Percentiles rank a stretch among this genome's conserved stretches.
These are phyloP conservation scores for Dryadomyces quercivorus DNA, from an alignment of 2,329 filamentous ascomycete genomes.

Conservation along the genomic window DNA sequence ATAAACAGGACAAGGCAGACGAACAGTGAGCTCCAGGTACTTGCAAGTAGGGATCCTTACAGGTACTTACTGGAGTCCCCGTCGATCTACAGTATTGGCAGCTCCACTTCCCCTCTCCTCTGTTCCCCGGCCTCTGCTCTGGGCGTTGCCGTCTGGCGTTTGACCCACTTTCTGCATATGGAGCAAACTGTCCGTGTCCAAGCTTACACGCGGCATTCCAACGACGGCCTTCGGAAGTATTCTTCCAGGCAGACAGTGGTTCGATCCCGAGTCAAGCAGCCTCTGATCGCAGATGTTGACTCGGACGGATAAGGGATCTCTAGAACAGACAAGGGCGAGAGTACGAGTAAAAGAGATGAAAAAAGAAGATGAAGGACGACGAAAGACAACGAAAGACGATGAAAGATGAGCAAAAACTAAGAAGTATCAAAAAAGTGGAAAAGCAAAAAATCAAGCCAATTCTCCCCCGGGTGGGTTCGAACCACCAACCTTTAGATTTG, in stretches of 20 bases:
- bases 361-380: not conserved
- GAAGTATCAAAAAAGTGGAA: not conserved
- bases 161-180: not conserved
- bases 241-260: not conserved
- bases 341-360: too few species aligned
- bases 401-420: not conserved
- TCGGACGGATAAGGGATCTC: too few species aligned
- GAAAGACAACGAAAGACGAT: not conserved
- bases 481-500: slow-evolving; percentile 6
- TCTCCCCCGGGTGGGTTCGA: slow-evolving; percentile 5
- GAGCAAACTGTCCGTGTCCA: not conserved
- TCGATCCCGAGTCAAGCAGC: not conserved
- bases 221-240: not conserved
- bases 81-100: too few species aligned
- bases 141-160: too few species aligned
- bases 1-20: too few species aligned
- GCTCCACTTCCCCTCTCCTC: too few species aligned
- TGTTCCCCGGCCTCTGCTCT: too few species aligned
- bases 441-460: not conserved
- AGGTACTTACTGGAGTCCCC: too few species aligned
- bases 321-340: too few species aligned
- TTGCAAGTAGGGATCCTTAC: too few species aligned
- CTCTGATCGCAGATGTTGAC: too few species aligned
- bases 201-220: not conserved
- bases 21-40: too few species aligned